Percentiles rank a stretch among this genome's conserved stretches.
phyloP scores from a whole-genome alignment of 768 basidiomycete genomes.

The Trametes sanguinea region DNA sequence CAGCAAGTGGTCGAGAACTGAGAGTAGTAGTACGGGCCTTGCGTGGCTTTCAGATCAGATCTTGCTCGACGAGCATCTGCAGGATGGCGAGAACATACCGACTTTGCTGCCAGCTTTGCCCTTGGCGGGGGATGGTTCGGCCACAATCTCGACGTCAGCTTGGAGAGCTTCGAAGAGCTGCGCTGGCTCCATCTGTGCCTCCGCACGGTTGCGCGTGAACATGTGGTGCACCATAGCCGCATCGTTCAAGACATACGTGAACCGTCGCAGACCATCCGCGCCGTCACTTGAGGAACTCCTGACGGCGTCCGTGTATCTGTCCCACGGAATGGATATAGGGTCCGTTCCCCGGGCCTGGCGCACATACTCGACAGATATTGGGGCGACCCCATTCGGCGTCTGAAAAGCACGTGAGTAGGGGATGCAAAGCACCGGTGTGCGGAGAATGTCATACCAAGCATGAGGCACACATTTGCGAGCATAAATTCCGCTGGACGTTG shows the following conservation, averaged over 20 bases:
- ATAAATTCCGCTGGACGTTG: constrained; percentile 20
- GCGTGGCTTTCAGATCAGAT: too few relatives aligned
- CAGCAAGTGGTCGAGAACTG: background rate
- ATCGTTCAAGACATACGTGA: constrained; percentile 1
- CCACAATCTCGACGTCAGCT: constrained; percentile 9
- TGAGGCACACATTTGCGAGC: constrained; percentile 14
- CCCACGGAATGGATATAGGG: constrained; percentile 17
- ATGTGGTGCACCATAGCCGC: constrained; percentile 10
- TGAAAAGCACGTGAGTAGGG: background rate
- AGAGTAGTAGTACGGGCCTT: constrained; percentile 11
- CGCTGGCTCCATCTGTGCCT: constrained; percentile 8
- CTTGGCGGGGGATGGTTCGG: background rate
- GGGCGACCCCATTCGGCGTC: constrained; percentile 11
- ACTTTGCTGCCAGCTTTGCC: background rate
- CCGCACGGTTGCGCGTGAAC: constrained; percentile 18
- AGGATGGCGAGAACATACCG: background rate
- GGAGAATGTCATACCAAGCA: constrained; percentile 8
- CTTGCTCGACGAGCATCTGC: too few relatives aligned
- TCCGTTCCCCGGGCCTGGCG: constrained; percentile 12
- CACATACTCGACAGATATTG: constrained; percentile 16
- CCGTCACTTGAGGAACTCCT: background rate
- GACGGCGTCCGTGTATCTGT: constrained; percentile 8
- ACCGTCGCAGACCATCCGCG: constrained; percentile 2
- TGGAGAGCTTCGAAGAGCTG: constrained; percentile 16
- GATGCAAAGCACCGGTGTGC: background rate